phyloP scores from a whole-genome alignment of 1,139 yeast species.

The Saccharomycopsis hybrid region DNA sequence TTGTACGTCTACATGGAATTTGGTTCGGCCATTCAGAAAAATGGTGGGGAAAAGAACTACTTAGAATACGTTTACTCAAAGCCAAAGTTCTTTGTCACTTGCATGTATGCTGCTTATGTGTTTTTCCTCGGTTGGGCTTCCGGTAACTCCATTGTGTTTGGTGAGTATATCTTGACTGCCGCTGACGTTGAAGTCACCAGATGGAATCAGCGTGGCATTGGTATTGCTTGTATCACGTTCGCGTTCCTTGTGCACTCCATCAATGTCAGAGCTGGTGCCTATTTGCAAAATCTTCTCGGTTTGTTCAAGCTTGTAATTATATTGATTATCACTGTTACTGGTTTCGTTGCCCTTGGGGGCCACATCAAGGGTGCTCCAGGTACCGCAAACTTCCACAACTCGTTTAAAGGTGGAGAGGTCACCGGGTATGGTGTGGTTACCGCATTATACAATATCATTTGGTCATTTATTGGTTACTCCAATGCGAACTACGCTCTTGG shows the following conservation, averaged over 20 bases:
- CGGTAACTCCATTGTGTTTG: constrained; percentile 54
- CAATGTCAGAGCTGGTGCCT: constrained; percentile 59
- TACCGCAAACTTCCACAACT: constrained; percentile 55
- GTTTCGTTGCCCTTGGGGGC: constrained; percentile 78
- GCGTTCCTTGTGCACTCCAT: constrained; percentile 61
- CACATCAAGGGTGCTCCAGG: constrained; percentile 44
- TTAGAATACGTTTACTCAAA: constrained; percentile 63
- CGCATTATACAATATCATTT: constrained; percentile 72
- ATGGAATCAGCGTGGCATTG: constrained; percentile 75
- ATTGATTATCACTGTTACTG: constrained; percentile 61
- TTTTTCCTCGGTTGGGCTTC: constrained; percentile 84
- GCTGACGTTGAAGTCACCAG: constrained; percentile 61
- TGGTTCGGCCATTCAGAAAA: constrained; percentile 77
- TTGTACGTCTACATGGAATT: constrained; percentile 75
- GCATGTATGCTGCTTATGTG: constrained; percentile 71
- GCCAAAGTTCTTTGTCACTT: constrained; percentile 65
- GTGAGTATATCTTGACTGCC: constrained; percentile 52
- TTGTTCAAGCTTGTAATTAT: constrained; percentile 65
- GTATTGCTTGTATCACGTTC: constrained; percentile 67
- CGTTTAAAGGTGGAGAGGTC: constrained; percentile 55
- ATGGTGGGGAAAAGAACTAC: constrained; percentile 86
- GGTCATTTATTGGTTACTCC: constrained; percentile 72
- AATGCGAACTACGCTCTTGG: constrained; percentile 80
- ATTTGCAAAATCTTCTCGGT: constrained; percentile 64
- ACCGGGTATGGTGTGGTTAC: constrained; percentile 72